Evolutionary conservation across 768 basidiomycete genomes (phyloP), one percentile per base, ranked within the genome.

Genomic region (Glaciozyma martinii): DNA sequence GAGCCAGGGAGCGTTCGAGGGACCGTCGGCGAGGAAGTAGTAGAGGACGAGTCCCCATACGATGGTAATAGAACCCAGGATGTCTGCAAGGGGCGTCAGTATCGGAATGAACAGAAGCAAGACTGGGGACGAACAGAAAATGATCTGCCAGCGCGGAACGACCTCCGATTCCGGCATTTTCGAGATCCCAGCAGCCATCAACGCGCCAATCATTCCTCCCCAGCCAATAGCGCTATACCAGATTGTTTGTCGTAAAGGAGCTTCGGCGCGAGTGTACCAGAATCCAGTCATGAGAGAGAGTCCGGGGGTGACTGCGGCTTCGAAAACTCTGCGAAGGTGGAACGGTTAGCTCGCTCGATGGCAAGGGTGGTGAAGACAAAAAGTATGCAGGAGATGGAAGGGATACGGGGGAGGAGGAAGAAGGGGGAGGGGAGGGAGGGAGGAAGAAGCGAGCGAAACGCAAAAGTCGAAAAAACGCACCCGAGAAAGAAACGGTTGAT

Each of bases 21-120:
- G 77, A 16, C 72, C 70, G 25, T 76, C 75, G 60, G 76, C 73
- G 33, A 77, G 72, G 75, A 75, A 75, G 72, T 76, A 76, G 70
- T 68, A 77, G 43, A 76, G 73, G 54, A 74, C 58, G 46, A 70
- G 29, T 56, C 75, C 77, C 63, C 74, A 71, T 1, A 49, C 66
- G 62, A 76, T 70, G 27, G 77, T 76, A 65, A 77, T 60, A 25
- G 70, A 53, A 2, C 77, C 77, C 49, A 76, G 68, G 52, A 77
- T 71, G 71, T 72, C 71, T 33, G 33, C 10, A 33, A 10, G 10
- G 10, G 33, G 33, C 5, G 33, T 33, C 33, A 33, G 33, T 33
- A 33, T 10, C 10, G 33, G 33, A 33, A 10, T 5, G 33, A 10
- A 33, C 6, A 33, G 33, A 33, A 33, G 10, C 33, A 5, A 5